Percentiles rank a stretch among this genome's conserved stretches.
These are phyloP conservation scores for Smallanthus sonchifolius DNA, from an alignment of 129 eudicot species.

Conservation along the genomic window DNA sequence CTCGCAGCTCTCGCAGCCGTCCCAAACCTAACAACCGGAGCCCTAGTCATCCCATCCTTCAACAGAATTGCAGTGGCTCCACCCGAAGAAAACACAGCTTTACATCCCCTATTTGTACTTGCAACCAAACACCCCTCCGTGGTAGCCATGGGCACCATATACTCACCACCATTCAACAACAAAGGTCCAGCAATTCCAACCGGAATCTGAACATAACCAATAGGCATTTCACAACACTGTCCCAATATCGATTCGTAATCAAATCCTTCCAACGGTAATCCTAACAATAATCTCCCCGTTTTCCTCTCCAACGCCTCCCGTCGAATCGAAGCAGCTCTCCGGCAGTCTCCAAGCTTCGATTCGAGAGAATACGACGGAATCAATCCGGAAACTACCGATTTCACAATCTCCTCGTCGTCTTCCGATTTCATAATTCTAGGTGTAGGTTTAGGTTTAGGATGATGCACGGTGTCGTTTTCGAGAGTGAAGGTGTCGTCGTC, in stretches of 20 bases:
- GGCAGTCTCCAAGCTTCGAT: slow-evolving; percentile 34
- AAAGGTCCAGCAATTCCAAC: slow-evolving; percentile 54
- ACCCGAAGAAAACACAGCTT: slow-evolving; percentile 40
- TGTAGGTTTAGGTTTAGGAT: slow-evolving; percentile 15
- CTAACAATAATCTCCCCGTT: slow-evolving; percentile 27
- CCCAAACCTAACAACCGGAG: slow-evolving; percentile 49
- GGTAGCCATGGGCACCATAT: slow-evolving; percentile 47
- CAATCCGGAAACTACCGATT: slow-evolving; percentile 30
- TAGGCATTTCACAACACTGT: slow-evolving; percentile 54
- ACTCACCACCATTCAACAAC: slow-evolving; percentile 48
- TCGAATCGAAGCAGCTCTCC: slow-evolving; percentile 39
- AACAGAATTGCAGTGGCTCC: slow-evolving; percentile 49
- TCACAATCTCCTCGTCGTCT: slow-evolving; percentile 39
- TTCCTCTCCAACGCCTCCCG: slow-evolving; percentile 44
- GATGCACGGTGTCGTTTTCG: not conserved
- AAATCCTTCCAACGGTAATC: slow-evolving; percentile 41
- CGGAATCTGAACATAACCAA: slow-evolving; percentile 44
- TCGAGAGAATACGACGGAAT: slow-evolving; percentile 41
- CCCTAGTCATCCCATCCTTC: slow-evolving; percentile 54
- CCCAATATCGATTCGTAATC: slow-evolving; percentile 48
- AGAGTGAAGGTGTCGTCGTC: slow-evolving; percentile 26
- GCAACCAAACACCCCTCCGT: slow-evolving; percentile 62
- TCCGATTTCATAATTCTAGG: not conserved
- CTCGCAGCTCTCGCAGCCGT: slow-evolving; percentile 39
- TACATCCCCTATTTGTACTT: slow-evolving; percentile 50